phyloP scores from a whole-genome alignment of 345 rosid genomes.

The Abelmoschus esculentus region DNA sequence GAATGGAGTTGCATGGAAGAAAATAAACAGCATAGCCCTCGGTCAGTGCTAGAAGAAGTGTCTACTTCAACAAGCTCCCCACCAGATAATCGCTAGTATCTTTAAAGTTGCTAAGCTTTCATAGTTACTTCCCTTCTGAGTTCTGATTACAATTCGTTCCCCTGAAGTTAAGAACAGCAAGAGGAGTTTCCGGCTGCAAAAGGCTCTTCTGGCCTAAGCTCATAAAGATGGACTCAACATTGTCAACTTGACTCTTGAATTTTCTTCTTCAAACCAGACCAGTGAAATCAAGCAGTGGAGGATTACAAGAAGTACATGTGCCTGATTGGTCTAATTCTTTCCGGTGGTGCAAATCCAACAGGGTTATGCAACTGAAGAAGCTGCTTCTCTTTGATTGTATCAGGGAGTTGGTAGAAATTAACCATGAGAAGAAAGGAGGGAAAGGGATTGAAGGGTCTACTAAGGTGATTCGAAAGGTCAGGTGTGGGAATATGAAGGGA shows the following conservation, averaged over 20 bases:
- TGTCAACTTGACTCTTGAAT: constrained; percentile 35
- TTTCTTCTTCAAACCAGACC: constrained; percentile 17
- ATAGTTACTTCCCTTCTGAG: not conserved
- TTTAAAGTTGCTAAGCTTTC: not conserved
- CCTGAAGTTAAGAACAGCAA: not conserved
- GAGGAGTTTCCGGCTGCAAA: not conserved
- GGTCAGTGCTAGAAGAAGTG: constrained; percentile 16
- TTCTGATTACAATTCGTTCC: not conserved
- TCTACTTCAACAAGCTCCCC: constrained; percentile 11
- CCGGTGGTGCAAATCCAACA: constrained; percentile 22
- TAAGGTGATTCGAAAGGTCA: constrained; percentile 26
- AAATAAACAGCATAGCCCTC: constrained; percentile 23
- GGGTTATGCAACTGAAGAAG: constrained; percentile 30
- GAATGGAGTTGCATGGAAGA: constrained; percentile 10
- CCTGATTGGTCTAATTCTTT: constrained; percentile 13
- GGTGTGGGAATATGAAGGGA: constrained; percentile 21
- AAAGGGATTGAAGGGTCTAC: constrained; percentile 1
- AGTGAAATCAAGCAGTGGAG: constrained; percentile 14
- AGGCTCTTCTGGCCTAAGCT: constrained; percentile 10
- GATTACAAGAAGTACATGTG: constrained; percentile 14
- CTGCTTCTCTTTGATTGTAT: constrained; percentile 46
- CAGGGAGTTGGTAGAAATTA: constrained; percentile 32
- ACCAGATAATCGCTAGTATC: constrained; percentile 8
- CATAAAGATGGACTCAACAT: constrained; percentile 25
- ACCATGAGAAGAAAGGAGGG: constrained; percentile 14